Percentiles rank a stretch among this genome's conserved stretches.
Evolutionary conservation across 805 yeast species (phyloP).

Genomic region (Zygotorulaspora danielsina): DNA sequence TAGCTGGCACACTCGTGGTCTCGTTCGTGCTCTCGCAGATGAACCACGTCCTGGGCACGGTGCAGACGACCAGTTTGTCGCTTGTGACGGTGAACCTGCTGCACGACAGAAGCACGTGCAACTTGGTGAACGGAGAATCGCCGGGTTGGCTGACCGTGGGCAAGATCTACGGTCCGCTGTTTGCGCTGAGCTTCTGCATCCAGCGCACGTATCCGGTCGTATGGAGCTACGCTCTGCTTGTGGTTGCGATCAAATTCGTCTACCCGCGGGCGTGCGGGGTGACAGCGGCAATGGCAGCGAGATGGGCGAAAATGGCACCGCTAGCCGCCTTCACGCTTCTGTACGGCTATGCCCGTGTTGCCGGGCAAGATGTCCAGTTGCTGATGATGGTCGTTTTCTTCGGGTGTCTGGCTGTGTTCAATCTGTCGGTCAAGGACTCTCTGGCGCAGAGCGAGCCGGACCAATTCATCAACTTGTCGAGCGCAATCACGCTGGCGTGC

Average conservation of each 20-base stretch:
- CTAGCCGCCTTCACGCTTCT: constrained; percentile 4
- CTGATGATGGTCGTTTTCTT: constrained; percentile 32
- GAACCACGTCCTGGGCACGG: constrained; percentile 9
- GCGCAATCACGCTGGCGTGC: constrained; percentile 20
- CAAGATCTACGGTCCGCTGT: constrained; percentile 7
- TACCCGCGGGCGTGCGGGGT: constrained; percentile 1
- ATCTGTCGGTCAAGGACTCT: constrained; percentile 27
- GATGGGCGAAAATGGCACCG: constrained; percentile 4
- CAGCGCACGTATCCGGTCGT: constrained; percentile 1
- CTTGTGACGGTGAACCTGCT: constrained; percentile 15
- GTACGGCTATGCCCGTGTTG: not conserved
- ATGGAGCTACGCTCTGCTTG: constrained; percentile 2
- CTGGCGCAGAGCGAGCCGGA: constrained; percentile 9
- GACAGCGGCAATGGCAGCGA: not conserved
- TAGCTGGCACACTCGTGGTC: constrained; percentile 4
- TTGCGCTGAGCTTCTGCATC: constrained; percentile 5
- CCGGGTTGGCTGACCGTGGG: not conserved
- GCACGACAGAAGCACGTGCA: not conserved
- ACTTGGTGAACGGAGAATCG: not conserved
- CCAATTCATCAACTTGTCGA: constrained; percentile 14
- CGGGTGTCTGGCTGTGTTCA: constrained; percentile 30
- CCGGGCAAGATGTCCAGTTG: constrained; percentile 15
- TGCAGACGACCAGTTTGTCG: constrained; percentile 19
- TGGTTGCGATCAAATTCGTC: constrained; percentile 3
- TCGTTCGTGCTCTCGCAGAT: constrained; percentile 9